A percentile compares a stretch with the other conserved stretches of the same genome.
These are phyloP conservation scores for Beauveria bassiana DNA, from an alignment of 2,329 filamentous ascomycete genomes.

Conservation along the genomic window DNA sequence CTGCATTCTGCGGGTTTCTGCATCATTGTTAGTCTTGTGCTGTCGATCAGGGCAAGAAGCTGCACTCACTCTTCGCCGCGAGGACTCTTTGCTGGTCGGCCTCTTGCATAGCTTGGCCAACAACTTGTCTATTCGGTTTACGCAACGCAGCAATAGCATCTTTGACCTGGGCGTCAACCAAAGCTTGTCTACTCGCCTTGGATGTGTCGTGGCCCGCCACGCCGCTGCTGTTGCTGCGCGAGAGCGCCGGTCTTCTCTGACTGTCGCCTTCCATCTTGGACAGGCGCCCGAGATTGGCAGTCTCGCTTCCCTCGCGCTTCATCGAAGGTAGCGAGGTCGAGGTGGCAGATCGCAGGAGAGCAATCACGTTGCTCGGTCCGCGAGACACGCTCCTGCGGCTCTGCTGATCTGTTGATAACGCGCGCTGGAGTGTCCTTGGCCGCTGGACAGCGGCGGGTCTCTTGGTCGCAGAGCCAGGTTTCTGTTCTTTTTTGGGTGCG, in stretches of 20 bases:
- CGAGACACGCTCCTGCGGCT: slow-evolving; percentile 45
- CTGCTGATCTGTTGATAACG: slow-evolving; percentile 52
- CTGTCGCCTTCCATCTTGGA: slow-evolving; percentile 33
- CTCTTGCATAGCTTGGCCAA: slow-evolving; percentile 59
- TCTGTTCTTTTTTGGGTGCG: slow-evolving; percentile 35
- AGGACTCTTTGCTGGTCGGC: slow-evolving; percentile 54
- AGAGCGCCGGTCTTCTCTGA: slow-evolving; percentile 27
- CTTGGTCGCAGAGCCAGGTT: slow-evolving; percentile 45
- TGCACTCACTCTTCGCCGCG: slow-evolving; percentile 40
- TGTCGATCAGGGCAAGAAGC: not conserved
- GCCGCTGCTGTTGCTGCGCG: slow-evolving; percentile 38
- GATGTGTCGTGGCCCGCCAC: slow-evolving; percentile 44
- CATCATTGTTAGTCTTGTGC: slow-evolving; percentile 20
- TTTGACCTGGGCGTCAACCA: slow-evolving; percentile 61
- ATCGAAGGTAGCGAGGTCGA: slow-evolving; percentile 51
- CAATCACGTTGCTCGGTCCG: slow-evolving; percentile 50
- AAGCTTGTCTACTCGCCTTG: slow-evolving; percentile 57
- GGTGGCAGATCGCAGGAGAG: slow-evolving; percentile 61
- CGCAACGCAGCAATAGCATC: slow-evolving; percentile 67
- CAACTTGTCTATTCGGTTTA: slow-evolving; percentile 66
- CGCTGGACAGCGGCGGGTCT: slow-evolving; percentile 34
- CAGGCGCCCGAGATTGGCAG: slow-evolving; percentile 40
- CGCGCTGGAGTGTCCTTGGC: slow-evolving; percentile 51
- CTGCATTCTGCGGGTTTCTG: slow-evolving; percentile 46
- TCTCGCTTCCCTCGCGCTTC: slow-evolving; percentile 63